Percentiles rank a stretch among this genome's conserved stretches.
Conservation (phyloP, 2,329 filamentous ascomycete genomes). For the Myriosclerotinia curreyana region DNA sequence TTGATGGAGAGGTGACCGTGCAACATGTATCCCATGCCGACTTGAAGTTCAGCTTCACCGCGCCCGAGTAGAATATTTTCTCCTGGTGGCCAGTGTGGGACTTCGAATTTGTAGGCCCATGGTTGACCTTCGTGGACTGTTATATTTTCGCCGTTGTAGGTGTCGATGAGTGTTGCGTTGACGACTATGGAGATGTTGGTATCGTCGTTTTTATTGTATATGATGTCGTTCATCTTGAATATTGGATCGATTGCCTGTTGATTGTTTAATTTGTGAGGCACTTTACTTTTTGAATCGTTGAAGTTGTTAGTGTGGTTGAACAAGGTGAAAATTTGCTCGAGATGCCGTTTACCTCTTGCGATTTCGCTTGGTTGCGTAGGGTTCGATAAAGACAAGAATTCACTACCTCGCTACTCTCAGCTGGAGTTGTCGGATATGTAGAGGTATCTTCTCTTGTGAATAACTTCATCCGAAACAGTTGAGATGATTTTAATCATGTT, state of each 20-base stretch:
- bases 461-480: neutral
- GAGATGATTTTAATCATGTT: neutral
- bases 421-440: neutral
- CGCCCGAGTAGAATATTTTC: conserved; percentile 10
- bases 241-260: neutral
- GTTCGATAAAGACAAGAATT: neutral
- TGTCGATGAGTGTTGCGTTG: conserved; percentile 17
- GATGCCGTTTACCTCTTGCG: neutral
- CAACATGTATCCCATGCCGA: conserved; percentile 15
- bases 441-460: neutral
- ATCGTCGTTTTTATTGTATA: conserved; percentile 15
- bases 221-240: conserved; percentile 2
- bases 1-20: conserved; percentile 14
- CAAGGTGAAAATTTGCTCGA: neutral
- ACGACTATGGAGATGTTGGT: conserved; percentile 14
- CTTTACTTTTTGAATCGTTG: too few species aligned
- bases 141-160: conserved; percentile 8
- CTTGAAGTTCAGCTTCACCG: neutral
- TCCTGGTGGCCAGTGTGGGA: conserved; percentile 2
- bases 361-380: neutral
- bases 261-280: neutral
- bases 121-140: conserved; percentile 5
- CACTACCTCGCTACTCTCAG: neutral
- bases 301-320: neutral
- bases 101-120: conserved; percentile 11